phyloP scores from a whole-genome alignment of 352 stramenopile genomes.

The Pilasporangium apinafurcum region DNA sequence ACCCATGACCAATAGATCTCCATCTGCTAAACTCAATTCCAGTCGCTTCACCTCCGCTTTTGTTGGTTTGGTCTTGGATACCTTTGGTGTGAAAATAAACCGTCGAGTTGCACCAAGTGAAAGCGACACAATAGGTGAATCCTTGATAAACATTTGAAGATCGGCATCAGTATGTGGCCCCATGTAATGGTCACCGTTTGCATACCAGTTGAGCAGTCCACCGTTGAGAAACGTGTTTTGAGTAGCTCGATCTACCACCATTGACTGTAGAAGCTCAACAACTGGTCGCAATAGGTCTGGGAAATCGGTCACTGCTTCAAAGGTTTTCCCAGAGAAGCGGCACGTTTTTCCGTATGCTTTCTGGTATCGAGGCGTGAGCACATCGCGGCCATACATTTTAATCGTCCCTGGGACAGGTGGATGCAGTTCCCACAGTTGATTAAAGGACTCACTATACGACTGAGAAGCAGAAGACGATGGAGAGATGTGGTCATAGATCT shows the following conservation, averaged over 20 bases:
- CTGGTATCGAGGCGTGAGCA: slow-evolving; percentile 60
- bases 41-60: not conserved
- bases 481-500: slow-evolving; percentile 24
- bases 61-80: not conserved
- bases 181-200: slow-evolving; percentile 75
- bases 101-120: slow-evolving; percentile 30
- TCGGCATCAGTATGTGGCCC: slow-evolving; percentile 75
- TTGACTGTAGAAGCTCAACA: slow-evolving; percentile 32
- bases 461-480: too few species aligned
- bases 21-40: slow-evolving; percentile 27
- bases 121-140: slow-evolving; percentile 29
- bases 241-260: slow-evolving; percentile 25
- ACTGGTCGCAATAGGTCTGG: slow-evolving; percentile 24
- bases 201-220: slow-evolving; percentile 84
- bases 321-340: slow-evolving; percentile 54
- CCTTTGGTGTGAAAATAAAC: slow-evolving; percentile 19
- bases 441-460: too few species aligned
- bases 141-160: slow-evolving; percentile 26
- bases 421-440: slow-evolving; percentile 46
- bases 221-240: slow-evolving; percentile 22
- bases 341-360: slow-evolving; percentile 51
- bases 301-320: slow-evolving; percentile 35
- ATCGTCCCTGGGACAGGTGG: slow-evolving; percentile 47
- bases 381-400: slow-evolving; percentile 57
- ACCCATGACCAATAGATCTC: slow-evolving; percentile 46